A percentile compares a stretch with the other conserved stretches of the same genome.
Evolutionary conservation across 805 yeast genomes (phyloP).

Genomic region (Tetrapisispora nanseiensis): DNA sequence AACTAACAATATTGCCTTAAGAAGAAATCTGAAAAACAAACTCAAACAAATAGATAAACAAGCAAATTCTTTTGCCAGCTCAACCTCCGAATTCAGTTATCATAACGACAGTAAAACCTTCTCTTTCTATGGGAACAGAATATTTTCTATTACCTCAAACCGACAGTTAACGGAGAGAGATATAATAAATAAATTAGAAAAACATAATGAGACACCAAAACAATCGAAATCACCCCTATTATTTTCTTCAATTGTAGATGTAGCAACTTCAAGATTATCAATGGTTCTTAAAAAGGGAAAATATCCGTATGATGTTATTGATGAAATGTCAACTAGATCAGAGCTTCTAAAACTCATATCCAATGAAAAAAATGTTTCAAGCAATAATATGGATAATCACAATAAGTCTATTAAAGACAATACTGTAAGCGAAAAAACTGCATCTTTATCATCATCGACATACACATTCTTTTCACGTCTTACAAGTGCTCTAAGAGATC

Average conservation of each 20-base stretch:
- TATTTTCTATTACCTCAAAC: constrained; percentile 13
- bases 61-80: neutral
- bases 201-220: neutral
- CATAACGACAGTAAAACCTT: constrained; percentile 6
- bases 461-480: neutral
- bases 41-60: neutral
- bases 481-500: neutral
- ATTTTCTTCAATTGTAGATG: constrained; percentile 12
- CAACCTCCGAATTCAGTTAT: neutral
- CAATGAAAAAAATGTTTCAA: neutral
- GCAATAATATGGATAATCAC: neutral
- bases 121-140: constrained; percentile 19
- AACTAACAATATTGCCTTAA: constrained; percentile 4
- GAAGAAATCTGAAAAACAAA: neutral
- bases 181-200: constrained; percentile 6
- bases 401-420: neutral
- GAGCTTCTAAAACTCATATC: neutral
- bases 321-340: constrained; percentile 7
- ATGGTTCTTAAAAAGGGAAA: constrained; percentile 13
- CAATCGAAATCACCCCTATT: neutral
- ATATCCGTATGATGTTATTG: constrained; percentile 22
- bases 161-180: constrained; percentile 9
- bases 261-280: constrained; percentile 14
- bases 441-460: neutral
- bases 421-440: too few species aligned